Conservation (phyloP, 495 filamentous ascomycete genomes). For the Neurospora sp. region DNA sequence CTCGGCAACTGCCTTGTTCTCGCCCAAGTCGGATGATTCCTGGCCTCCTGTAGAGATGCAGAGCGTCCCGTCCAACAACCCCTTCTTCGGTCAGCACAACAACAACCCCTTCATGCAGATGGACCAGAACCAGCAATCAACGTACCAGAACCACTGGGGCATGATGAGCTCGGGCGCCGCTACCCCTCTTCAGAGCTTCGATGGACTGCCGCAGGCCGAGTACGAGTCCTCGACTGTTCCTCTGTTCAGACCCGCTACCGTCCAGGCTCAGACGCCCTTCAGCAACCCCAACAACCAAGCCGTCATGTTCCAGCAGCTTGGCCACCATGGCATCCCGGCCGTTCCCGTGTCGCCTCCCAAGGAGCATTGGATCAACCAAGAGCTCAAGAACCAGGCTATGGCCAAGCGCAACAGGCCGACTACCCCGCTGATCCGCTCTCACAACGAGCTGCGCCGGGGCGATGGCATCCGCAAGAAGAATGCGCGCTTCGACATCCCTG, state of each 20-base stretch:
- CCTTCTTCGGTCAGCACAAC: slow-evolving; percentile 50
- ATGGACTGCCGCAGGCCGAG: slow-evolving; percentile 50
- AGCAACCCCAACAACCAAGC: slow-evolving; percentile 37
- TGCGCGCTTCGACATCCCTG: slow-evolving; percentile 93
- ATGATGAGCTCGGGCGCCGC: slow-evolving; percentile 47
- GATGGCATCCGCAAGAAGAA: slow-evolving; percentile 99
- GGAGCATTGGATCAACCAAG: slow-evolving; percentile 42
- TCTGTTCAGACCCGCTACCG: slow-evolving; percentile 36
- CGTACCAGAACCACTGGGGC: slow-evolving; percentile 46
- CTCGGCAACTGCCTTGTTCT: slow-evolving; percentile 50
- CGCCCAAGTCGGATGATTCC: slow-evolving; percentile 57
- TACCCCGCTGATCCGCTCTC: slow-evolving; percentile 67
- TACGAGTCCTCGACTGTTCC: slow-evolving; percentile 44
- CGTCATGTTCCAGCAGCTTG: slow-evolving; percentile 41
- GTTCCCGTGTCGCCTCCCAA: slow-evolving; percentile 45
- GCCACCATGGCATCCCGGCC: slow-evolving; percentile 25
- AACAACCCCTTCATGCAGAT: slow-evolving; percentile 50
- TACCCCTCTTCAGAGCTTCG: slow-evolving; percentile 46
- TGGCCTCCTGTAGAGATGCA: slow-evolving; percentile 57
- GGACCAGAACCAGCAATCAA: slow-evolving; percentile 39
- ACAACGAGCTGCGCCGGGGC: slow-evolving; percentile 69
- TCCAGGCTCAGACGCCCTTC: slow-evolving; percentile 44
- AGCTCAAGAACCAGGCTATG: slow-evolving; percentile 49
- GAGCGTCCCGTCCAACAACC: slow-evolving; percentile 46
- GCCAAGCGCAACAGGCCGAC: slow-evolving; percentile 59